Percentiles rank a stretch among this genome's conserved stretches.
Evolutionary conservation across 2,329 filamentous ascomycete genomes (phyloP).

Genomic region (Penicillium sclerotiorum): DNA sequence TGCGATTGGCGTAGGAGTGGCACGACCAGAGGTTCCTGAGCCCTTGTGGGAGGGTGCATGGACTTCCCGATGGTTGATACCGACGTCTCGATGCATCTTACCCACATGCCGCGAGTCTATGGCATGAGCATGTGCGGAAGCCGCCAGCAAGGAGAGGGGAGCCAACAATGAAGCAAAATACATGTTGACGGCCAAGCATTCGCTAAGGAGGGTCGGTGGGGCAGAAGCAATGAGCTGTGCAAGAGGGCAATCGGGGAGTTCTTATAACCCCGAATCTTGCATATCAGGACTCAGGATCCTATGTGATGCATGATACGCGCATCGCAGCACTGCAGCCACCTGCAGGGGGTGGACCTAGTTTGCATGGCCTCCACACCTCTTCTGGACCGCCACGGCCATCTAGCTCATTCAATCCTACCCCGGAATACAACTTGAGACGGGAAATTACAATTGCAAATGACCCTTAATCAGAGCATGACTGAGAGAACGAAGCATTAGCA

Average conservation of each 20-base stretch:
- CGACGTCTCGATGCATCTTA: background rate
- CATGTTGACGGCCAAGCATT: slow-evolving; percentile 19
- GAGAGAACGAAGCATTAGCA: slow-evolving; percentile 5
- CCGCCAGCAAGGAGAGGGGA: slow-evolving; percentile 17
- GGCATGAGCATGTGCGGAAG: slow-evolving; percentile 16
- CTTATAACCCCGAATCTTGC: slow-evolving; percentile 13
- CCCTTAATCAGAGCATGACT: slow-evolving; percentile 7
- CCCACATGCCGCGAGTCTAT: slow-evolving; percentile 16
- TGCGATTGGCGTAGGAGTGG: background rate
- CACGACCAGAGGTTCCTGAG: background rate
- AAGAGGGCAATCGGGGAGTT: slow-evolving; percentile 7
- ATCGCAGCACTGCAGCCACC: too few relatives aligned
- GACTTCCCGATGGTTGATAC: background rate
- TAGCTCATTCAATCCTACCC: slow-evolving; percentile 17
- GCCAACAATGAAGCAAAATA: slow-evolving; percentile 14
- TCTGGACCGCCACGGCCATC: background rate
- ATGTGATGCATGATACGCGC: slow-evolving; percentile 14
- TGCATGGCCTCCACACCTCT: slow-evolving; percentile 3
- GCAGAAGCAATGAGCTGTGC: background rate
- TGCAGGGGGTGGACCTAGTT: slow-evolving; percentile 5
- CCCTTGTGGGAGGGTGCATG: background rate
- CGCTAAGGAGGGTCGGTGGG: background rate
- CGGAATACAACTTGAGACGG: slow-evolving; percentile 23
- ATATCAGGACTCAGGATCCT: background rate
- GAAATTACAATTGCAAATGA: slow-evolving; percentile 21